Percentiles rank a stretch among this genome's conserved stretches.
phyloP scores from a whole-genome alignment of 1,284 basidiomycete species.

The Sporisorium reilianum region DNA sequence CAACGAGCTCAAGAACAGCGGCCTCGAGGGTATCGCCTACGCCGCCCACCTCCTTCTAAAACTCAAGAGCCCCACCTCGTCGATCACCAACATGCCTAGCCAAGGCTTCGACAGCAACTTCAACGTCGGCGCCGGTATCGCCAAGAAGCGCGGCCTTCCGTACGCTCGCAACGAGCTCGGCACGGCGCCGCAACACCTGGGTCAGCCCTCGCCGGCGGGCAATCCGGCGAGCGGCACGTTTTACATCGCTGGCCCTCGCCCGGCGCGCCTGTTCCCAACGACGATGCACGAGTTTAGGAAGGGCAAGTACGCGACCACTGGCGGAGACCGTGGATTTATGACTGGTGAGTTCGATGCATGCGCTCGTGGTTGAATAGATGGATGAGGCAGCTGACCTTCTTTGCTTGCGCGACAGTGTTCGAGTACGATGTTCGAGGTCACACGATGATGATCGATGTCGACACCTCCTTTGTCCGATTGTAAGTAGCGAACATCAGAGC shows the following conservation, averaged over 20 bases:
- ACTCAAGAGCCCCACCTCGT: conserved; percentile 3
- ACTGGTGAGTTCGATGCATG: conserved; percentile 25
- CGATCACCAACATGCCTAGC: conserved; percentile 1
- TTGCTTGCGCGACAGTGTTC: conserved; percentile 28
- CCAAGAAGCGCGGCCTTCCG: conserved; percentile 26
- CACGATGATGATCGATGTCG: conserved; percentile 56
- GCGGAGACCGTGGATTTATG: conserved; percentile 45
- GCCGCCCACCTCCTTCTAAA: conserved; percentile 32
- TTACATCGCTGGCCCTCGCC: conserved; percentile 37
- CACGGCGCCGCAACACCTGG: not conserved
- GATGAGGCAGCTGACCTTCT: not conserved
- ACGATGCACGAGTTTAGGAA: conserved; percentile 32
- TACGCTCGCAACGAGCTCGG: conserved; percentile 20
- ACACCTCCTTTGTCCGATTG: conserved; percentile 53
- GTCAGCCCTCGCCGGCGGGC: not conserved
- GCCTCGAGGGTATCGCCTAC: conserved; percentile 39
- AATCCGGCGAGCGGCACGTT: conserved; percentile 12
- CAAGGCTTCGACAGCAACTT: conserved; percentile 1
- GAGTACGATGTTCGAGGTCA: conserved; percentile 50
- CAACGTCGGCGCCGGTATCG: conserved; percentile 6
- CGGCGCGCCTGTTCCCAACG: conserved; percentile 34
- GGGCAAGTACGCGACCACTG: conserved; percentile 48
- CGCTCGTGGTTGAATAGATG: not conserved
- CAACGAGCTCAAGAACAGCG: conserved; percentile 7
- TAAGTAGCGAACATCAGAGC: conserved; percentile 13